phyloP scores from a whole-genome alignment of 768 basidiomycete genomes.

The Nevesoporus exiguus region DNA sequence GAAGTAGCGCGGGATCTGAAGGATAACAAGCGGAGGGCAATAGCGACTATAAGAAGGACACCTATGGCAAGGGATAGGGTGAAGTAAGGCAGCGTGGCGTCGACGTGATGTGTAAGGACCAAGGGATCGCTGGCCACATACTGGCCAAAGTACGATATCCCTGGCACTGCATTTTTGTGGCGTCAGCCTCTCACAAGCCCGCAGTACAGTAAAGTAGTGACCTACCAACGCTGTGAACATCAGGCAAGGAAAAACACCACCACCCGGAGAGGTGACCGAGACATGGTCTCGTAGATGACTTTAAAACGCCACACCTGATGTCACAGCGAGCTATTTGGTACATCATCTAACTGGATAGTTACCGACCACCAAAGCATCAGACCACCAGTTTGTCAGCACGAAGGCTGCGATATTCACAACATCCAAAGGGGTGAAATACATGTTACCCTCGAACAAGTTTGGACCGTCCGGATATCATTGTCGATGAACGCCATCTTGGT shows the following conservation, averaged over 20 bases:
- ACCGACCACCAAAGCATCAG: too few species aligned
- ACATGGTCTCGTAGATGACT: too few species aligned
- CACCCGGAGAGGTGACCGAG: too few species aligned
- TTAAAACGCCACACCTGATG: background rate
- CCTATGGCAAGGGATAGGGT: background rate
- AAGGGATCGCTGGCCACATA: background rate
- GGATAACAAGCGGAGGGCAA: background rate
- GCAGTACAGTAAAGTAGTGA: background rate
- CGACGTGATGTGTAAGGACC: background rate
- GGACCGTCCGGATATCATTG: too few species aligned
- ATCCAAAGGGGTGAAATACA: too few species aligned
- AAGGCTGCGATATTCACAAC: too few species aligned
- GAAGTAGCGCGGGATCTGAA: background rate
- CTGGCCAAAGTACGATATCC: background rate
- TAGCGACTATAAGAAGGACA: background rate
- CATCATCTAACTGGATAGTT: too few species aligned
- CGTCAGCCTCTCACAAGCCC: background rate
- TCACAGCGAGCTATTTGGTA: too few species aligned
- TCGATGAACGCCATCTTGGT: too few species aligned
- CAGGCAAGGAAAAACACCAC: too few species aligned
- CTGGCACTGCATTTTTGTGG: background rate
- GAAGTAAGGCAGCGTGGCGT: background rate
- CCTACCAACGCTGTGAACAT: background rate
- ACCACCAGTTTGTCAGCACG: too few species aligned
- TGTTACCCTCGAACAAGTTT: too few species aligned